Conservation (phyloP, 225 moss, liverwort and hornwort genomes). For the Pleurozium schreberi region DNA sequence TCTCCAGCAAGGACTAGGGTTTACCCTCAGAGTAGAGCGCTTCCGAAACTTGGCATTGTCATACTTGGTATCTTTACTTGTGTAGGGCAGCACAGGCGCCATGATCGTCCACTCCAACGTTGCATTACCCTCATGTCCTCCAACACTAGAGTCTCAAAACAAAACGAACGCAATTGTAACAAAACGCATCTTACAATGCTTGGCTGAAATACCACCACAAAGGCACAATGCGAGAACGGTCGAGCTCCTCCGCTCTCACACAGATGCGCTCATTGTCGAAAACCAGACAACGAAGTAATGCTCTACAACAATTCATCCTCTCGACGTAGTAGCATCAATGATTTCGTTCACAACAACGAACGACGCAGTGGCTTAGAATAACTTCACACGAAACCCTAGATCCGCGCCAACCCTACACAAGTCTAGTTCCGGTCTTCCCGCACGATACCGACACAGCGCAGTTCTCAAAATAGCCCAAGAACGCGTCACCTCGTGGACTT, state of each 20-base stretch:
- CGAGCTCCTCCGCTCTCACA: not conserved
- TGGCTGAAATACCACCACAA: not conserved
- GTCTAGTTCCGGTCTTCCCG: not conserved
- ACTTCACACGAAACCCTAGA: not conserved
- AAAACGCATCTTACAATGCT: not conserved
- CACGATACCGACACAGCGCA: not conserved
- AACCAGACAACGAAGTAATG: not conserved
- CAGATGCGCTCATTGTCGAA: not conserved
- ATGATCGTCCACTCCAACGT: constrained; percentile 14
- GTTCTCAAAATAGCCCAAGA: not conserved
- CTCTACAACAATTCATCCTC: not conserved
- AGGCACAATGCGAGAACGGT: not conserved
- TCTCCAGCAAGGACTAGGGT: not conserved
- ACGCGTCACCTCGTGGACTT: not conserved
- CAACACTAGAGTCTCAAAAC: not conserved
- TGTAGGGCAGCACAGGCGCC: constrained; percentile 49
- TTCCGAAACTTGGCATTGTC: constrained; percentile 95
- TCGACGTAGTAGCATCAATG: not conserved
- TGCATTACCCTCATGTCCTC: constrained; percentile 10
- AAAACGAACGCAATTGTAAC: not conserved
- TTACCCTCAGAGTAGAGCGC: constrained; percentile 65
- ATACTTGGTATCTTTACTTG: constrained; percentile 47
- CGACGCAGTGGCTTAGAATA: not conserved
- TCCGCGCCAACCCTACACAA: not conserved
- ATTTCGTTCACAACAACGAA: not conserved